Evolutionary conservation across 2,329 filamentous ascomycete genomes (phyloP).

Genomic region (Diplocarpon mali): DNA sequence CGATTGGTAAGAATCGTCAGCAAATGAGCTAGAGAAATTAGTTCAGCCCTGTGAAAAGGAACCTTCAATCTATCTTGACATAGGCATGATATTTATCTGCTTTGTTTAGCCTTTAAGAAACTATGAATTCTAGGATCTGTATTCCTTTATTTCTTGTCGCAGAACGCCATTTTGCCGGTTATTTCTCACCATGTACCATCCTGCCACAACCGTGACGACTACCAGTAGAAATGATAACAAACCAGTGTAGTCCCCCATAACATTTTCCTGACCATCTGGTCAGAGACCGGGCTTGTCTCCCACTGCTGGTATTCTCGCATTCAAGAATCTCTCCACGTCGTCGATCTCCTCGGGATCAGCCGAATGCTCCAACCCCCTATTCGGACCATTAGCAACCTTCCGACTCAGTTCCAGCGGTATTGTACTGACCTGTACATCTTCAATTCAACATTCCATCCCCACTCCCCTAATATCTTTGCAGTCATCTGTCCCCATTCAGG

Average conservation of each 20-base stretch:
- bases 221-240: conserved; percentile 2
- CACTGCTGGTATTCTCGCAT: conserved; percentile 34
- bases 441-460: conserved; percentile 65
- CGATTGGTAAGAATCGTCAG: conserved; percentile 1
- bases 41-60: conserved; percentile 1
- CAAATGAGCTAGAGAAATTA: neutral
- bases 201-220: conserved; percentile 1
- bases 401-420: neutral
- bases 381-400: neutral
- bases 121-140: neutral
- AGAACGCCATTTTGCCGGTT: neutral
- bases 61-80: neutral
- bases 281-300: conserved; percentile 25
- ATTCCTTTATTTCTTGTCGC: neutral
- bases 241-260: neutral
- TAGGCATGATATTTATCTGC: neutral
- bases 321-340: conserved; percentile 57
- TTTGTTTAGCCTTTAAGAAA: neutral
- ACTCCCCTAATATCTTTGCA: conserved; percentile 51
- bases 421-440: conserved; percentile 58
- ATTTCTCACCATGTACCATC: conserved; percentile 4
- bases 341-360: conserved; percentile 71
- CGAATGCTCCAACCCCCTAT: conserved; percentile 61
- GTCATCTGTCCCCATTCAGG: conserved; percentile 58
- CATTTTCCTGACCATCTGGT: neutral